Conservation (phyloP, 345 rosid genomes). For the Boechera stricta region DNA sequence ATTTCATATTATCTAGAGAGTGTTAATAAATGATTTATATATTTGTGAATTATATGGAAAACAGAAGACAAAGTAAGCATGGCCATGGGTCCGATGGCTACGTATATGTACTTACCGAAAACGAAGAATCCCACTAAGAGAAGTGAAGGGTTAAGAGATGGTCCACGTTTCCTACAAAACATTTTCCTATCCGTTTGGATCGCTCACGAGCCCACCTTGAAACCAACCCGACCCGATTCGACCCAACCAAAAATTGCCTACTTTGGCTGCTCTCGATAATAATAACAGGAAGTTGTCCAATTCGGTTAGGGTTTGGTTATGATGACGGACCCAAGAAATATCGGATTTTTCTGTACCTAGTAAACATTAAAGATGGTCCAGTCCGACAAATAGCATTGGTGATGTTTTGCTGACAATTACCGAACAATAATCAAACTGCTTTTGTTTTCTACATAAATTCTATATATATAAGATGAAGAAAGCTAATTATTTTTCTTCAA, state of each 20-base stretch:
- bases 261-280: conserved; percentile 36
- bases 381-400: conserved; percentile 42
- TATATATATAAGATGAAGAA: neutral
- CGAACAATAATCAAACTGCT: conserved; percentile 18
- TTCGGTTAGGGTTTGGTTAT: conserved; percentile 39
- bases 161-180: conserved; percentile 37
- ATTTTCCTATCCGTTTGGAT: conserved; percentile 25
- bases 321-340: conserved; percentile 34
- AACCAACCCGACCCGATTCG: conserved; percentile 36
- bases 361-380: conserved; percentile 38
- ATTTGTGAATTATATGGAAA: conserved; percentile 24
- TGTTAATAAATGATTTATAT: neutral
- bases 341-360: conserved; percentile 33
- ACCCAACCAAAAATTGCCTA: conserved; percentile 37
- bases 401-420: conserved; percentile 45
- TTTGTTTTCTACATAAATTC: neutral
- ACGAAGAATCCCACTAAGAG: conserved; percentile 39
- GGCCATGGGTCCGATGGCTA: conserved; percentile 42
- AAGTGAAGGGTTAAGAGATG: conserved; percentile 41
- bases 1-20: conserved; percentile 31
- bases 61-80: conserved; percentile 40
- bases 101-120: conserved; percentile 40
- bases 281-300: conserved; percentile 32
- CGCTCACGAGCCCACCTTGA: conserved; percentile 35
- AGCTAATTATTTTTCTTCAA: neutral